A percentile compares a stretch with the other conserved stretches of the same genome.
These are phyloP conservation scores for Vitis hybrid DNA, from an alignment of 177 flowering plant species.

Conservation along the genomic window DNA sequence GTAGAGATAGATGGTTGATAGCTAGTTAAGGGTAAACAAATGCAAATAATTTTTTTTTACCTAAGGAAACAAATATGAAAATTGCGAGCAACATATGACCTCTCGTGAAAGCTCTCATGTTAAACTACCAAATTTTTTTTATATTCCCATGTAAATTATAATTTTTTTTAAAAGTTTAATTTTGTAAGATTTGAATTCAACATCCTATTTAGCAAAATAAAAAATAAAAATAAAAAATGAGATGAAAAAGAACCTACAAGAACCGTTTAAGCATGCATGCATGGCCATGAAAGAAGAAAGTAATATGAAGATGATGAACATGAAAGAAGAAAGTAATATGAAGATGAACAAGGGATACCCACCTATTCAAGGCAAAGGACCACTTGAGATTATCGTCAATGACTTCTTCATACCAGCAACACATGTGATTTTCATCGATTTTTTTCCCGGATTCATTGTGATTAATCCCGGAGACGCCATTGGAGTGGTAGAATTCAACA, in stretches of 20 bases:
- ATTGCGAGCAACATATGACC: too few species aligned
- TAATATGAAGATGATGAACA: neutral
- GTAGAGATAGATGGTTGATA: too few species aligned
- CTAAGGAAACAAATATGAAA: too few species aligned
- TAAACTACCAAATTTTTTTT: too few species aligned
- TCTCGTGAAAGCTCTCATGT: too few species aligned
- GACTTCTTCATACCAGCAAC: constrained; percentile 76
- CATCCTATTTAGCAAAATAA: too few species aligned
- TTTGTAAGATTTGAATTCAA: too few species aligned
- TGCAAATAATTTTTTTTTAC: too few species aligned
- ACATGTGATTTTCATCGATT: constrained; percentile 5
- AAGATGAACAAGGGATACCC: neutral
- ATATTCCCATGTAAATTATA: too few species aligned
- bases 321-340: neutral
- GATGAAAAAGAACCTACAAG: neutral
- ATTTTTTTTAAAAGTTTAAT: too few species aligned
- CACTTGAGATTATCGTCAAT: constrained; percentile 77
- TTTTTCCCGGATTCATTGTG: constrained; percentile 6
- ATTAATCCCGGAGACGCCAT: constrained; percentile 26
- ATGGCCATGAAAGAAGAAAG: neutral
- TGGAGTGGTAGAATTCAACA: constrained; percentile 34
- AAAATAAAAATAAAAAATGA: neutral
- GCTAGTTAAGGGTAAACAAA: accelerated
- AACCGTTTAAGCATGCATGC: neutral
- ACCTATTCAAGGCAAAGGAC: constrained; percentile 86